Base-by-base conservation (phyloP, 2,329 filamentous ascomycete species). In the Harringtonia aguacate region DNA sequence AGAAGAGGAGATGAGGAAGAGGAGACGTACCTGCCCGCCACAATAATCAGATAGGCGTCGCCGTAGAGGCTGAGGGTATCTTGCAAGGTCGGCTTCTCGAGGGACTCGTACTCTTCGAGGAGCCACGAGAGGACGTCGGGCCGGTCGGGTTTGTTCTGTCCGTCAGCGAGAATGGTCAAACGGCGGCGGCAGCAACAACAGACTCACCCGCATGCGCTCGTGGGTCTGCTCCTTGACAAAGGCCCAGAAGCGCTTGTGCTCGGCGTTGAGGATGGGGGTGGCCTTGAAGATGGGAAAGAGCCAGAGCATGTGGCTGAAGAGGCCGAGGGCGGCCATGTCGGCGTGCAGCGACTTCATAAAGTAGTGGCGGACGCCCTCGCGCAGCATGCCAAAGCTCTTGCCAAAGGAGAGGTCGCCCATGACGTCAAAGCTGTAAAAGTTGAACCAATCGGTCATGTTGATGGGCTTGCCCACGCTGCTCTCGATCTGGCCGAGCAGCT, bases 351-450 rank as follows among this genome's bases (percentile, higher is more conserved):
- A 33, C 37, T 36, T 38, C 38, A 47, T 48, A 21, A 51, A 43
- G 36, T 49, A 49, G 35, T 54, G 46, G 42, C 46, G 46, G 15
- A 46, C 40, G 38, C 48, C 45, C 30, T 46, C 43, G 10, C 36
- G 50, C 43, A 62, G 55, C 53, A 60, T 58, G 17, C 50, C 40
- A 40, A 62, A 60, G 31, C 53, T 51, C 24, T 59, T 51, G 24
- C 55, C 58, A 31, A 58, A 61, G 9, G 56, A 58, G 27, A 61
- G 50, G 37, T 62, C 57, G 31, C 57, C 57, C 58, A 60, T 60
- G 30, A 55, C 54, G 41, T 60, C 58, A 35, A 58, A 60, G 22
- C 53, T 53, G 43, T 54, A 59, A 39, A 55, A 57, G 41, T 56
- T 60, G 44, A 54, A 56, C 56, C 55, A 58, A 3, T 46, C 41